Conservation (phyloP, 805 yeast species). For the Myxozyma monticola region DNA sequence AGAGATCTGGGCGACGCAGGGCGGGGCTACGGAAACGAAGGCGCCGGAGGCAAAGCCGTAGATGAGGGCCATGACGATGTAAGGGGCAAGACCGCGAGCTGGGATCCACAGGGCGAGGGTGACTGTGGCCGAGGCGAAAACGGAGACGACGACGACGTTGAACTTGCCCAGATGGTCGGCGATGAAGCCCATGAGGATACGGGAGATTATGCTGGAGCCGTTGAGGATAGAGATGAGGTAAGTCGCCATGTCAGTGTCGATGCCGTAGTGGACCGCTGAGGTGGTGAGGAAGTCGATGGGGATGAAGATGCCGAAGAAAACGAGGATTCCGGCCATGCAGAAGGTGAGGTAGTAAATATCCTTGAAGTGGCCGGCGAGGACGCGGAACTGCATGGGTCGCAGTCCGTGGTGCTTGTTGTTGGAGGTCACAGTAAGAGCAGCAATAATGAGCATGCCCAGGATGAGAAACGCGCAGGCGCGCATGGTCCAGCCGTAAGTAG, state of each 20-base stretch:
- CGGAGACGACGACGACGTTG: constrained; percentile 53
- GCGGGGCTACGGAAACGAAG: constrained; percentile 37
- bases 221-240: constrained; percentile 20
- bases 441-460: constrained; percentile 34
- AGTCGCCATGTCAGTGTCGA: constrained; percentile 16
- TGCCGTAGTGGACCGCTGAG: constrained; percentile 33
- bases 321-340: constrained; percentile 31
- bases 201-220: constrained; percentile 44
- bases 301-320: constrained; percentile 36
- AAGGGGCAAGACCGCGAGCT: constrained; percentile 45
- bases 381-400: background rate
- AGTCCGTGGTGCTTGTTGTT: constrained; percentile 25
- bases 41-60: constrained; percentile 40
- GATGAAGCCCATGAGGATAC: constrained; percentile 53
- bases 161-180: constrained; percentile 58
- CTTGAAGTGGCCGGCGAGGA: constrained; percentile 6
- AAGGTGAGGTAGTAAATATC: constrained; percentile 19
- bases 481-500: constrained; percentile 56
- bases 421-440: constrained; percentile 33
- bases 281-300: constrained; percentile 38
- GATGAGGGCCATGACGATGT: constrained; percentile 36
- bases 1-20: constrained; percentile 36
- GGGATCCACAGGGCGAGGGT: constrained; percentile 65
- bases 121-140: constrained; percentile 47
- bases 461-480: constrained; percentile 52